These are phyloP conservation scores for Phalaenopsis hybrid DNA, from an alignment of 116 monocot genomes.

Conservation along the genomic window DNA sequence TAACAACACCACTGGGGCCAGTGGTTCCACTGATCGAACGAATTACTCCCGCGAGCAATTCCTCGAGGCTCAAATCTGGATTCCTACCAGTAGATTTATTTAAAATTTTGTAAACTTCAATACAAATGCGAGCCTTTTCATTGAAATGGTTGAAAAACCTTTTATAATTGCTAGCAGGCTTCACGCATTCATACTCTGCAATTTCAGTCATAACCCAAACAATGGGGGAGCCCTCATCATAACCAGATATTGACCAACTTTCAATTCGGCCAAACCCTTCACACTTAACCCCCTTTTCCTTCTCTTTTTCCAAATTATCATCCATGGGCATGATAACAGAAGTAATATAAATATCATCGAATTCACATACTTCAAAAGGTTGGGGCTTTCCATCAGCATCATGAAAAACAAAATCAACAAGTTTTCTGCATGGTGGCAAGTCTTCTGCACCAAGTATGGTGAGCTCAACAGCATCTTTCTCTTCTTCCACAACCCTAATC, in stretches of 20 bases:
- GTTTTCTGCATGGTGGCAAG: conserved; percentile 59
- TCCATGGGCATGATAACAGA: conserved; percentile 95
- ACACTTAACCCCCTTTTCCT: conserved; percentile 67
- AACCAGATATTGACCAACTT: conserved; percentile 91
- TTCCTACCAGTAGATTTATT: conserved; percentile 63
- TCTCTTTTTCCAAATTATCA: conserved; percentile 70
- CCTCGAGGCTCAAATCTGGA: conserved; percentile 73
- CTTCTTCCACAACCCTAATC: conserved; percentile 48
- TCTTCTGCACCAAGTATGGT: conserved; percentile 74
- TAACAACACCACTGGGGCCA: conserved; percentile 34
- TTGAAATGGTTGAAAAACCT: conserved; percentile 64
- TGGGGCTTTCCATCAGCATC: conserved; percentile 78
- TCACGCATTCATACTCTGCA: conserved; percentile 95
- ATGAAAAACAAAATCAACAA: conserved; percentile 82
- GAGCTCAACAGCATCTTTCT: conserved; percentile 58
- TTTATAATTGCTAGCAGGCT: conserved; percentile 70
- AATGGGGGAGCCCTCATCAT: conserved; percentile 84
- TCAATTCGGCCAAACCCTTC: conserved; percentile 95
- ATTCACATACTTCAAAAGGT: conserved; percentile 90
- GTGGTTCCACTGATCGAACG: conserved; percentile 71
- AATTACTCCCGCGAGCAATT: conserved; percentile 76
- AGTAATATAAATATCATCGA: conserved; percentile 78
- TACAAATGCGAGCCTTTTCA: conserved; percentile 75
- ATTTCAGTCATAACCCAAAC: conserved; percentile 87
- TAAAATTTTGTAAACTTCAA: conserved; percentile 72